phyloP scores from a whole-genome alignment of 768 basidiomycete species.

The Naganishia onofrii region DNA sequence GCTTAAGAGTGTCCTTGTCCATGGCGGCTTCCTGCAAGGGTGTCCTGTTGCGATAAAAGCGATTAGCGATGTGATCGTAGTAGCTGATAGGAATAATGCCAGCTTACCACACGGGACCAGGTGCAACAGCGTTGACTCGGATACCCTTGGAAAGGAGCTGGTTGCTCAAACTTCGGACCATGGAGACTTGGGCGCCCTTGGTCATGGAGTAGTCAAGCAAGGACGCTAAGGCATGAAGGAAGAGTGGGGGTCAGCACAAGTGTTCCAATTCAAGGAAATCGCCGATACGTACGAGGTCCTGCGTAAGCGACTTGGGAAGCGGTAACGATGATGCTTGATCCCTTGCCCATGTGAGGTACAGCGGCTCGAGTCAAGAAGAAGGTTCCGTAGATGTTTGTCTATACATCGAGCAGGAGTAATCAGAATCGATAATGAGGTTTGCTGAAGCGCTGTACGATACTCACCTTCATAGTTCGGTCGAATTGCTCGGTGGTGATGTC shows the following conservation, averaged over 20 bases:
- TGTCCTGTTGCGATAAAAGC: not conserved
- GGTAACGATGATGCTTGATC: slow-evolving; percentile 64
- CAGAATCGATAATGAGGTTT: not conserved
- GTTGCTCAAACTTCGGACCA: slow-evolving; percentile 58
- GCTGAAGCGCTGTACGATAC: slow-evolving; percentile 18
- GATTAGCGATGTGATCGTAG: slow-evolving; percentile 30
- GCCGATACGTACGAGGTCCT: slow-evolving; percentile 36
- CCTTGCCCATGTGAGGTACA: slow-evolving; percentile 64
- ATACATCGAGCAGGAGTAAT: slow-evolving; percentile 41
- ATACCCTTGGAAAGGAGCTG: slow-evolving; percentile 59
- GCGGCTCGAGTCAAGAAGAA: slow-evolving; percentile 61
- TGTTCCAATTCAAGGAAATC: too few relatives aligned
- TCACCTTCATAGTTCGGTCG: slow-evolving; percentile 28
- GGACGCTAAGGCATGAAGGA: slow-evolving; percentile 30
- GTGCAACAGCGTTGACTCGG: slow-evolving; percentile 54
- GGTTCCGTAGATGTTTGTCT: slow-evolving; percentile 63
- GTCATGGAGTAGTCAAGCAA: slow-evolving; percentile 61
- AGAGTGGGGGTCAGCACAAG: not conserved
- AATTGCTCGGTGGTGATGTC: slow-evolving; percentile 57
- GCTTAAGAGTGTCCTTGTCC: slow-evolving; percentile 36
- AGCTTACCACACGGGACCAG: not conserved
- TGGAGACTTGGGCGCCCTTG: slow-evolving; percentile 59
- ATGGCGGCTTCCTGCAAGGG: slow-evolving; percentile 52
- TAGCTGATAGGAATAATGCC: slow-evolving; percentile 1
- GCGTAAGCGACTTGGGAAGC: slow-evolving; percentile 55